These are phyloP conservation scores for Rhododendron griersonianum DNA, from an alignment of 148 eudicot species.

Conservation along the genomic window DNA sequence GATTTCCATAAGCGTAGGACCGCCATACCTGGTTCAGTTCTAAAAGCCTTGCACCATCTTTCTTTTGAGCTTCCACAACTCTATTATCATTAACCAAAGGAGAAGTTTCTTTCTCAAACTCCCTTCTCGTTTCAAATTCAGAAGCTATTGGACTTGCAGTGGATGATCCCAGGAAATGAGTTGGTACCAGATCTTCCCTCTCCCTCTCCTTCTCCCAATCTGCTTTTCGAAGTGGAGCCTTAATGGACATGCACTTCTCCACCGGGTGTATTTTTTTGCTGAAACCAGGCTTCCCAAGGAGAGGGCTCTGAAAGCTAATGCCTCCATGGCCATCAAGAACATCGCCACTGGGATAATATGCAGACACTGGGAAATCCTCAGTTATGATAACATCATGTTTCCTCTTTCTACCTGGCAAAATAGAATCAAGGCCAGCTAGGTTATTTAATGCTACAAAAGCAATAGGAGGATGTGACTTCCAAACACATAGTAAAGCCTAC, in stretches of 20 bases:
- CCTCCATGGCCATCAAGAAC: background rate
- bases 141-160: background rate
- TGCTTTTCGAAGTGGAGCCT: background rate
- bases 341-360: background rate
- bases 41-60: background rate
- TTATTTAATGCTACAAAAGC: background rate
- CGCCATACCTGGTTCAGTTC: background rate
- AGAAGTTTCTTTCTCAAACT: background rate
- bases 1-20: background rate
- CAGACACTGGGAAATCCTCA: background rate
- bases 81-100: background rate
- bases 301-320: background rate
- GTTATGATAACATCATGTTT: background rate
- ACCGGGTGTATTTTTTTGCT: background rate
- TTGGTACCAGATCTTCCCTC: background rate
- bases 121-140: background rate
- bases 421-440: background rate
- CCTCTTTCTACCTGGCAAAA: background rate
- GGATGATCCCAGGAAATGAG: background rate
- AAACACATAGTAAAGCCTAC: background rate
- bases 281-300: background rate
- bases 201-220: background rate
- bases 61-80: background rate
- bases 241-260: background rate
- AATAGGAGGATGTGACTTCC: background rate